Conservation (phyloP, 345 rosid species). For the Barbarea vulgaris region DNA sequence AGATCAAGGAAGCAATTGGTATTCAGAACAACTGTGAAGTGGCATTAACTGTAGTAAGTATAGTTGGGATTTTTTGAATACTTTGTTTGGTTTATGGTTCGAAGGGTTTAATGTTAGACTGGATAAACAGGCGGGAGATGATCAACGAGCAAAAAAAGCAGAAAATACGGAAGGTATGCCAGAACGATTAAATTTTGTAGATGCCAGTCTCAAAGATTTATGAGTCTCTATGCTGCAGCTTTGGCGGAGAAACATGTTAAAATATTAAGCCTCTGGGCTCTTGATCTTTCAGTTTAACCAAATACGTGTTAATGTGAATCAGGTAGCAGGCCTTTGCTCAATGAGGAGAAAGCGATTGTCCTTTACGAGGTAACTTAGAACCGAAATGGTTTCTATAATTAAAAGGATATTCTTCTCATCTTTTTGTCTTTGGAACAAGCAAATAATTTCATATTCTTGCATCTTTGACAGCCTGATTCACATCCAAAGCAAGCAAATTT, state of each 20-base stretch:
- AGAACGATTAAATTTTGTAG: neutral
- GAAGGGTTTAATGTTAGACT: slow-evolving; percentile 20
- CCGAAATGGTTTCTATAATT: neutral
- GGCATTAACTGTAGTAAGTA: slow-evolving; percentile 61
- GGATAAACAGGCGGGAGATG: slow-evolving; percentile 56
- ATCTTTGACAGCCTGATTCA: slow-evolving; percentile 65
- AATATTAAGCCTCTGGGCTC: neutral
- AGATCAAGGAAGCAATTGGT: slow-evolving; percentile 86
- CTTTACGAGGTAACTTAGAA: slow-evolving; percentile 64
- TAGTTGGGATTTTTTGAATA: neutral
- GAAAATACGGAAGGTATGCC: slow-evolving; percentile 67
- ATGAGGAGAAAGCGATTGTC: slow-evolving; percentile 88
- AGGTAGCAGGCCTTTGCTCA: slow-evolving; percentile 54
- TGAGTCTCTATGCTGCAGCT: slow-evolving; percentile 11
- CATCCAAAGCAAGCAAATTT: slow-evolving; percentile 61
- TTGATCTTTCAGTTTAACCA: slow-evolving; percentile 17
- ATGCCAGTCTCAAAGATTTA: neutral
- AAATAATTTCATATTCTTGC: slow-evolving; percentile 31
- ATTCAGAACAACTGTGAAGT: slow-evolving; percentile 68
- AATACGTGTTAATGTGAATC: slow-evolving; percentile 38
- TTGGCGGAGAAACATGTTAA: neutral
- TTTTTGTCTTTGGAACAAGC: neutral
- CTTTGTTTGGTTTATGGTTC: slow-evolving; percentile 14
- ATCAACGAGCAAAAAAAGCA: slow-evolving; percentile 48
- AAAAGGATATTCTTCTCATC: neutral